Percentiles rank a stretch among this genome's conserved stretches.
phyloP scores from a whole-genome alignment of 345 rosid genomes.

The Aurinia saxatilis region DNA sequence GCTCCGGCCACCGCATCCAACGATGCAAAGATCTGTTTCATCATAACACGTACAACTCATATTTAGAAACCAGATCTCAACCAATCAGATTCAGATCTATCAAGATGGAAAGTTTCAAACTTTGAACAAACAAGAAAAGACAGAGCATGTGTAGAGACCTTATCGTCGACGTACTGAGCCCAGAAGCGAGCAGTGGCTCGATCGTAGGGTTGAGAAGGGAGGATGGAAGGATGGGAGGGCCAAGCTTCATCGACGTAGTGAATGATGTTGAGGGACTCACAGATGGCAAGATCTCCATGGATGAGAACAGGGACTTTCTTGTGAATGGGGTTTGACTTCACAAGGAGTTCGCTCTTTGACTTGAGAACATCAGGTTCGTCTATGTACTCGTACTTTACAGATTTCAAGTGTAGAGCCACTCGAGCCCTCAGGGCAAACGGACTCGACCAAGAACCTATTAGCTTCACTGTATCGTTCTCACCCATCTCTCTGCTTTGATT shows the following conservation, averaged over 20 bases:
- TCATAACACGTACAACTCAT: too few species aligned
- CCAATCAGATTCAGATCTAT: too few species aligned
- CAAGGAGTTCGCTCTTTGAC: constrained; percentile 54
- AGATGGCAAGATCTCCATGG: constrained; percentile 48
- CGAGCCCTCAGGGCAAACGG: constrained; percentile 58
- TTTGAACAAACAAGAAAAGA: too few species aligned
- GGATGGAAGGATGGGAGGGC: constrained; percentile 49
- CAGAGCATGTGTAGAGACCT: too few species aligned
- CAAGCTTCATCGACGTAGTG: constrained; percentile 64
- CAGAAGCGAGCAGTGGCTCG: constrained; percentile 70
- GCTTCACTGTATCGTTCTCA: constrained; percentile 32
- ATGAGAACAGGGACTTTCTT: constrained; percentile 77
- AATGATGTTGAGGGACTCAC: constrained; percentile 65
- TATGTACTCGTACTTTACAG: constrained; percentile 46
- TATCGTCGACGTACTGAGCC: constrained; percentile 56
- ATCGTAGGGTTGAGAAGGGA: constrained; percentile 53
- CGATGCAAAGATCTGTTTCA: constrained; percentile 36
- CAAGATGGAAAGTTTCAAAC: too few species aligned
- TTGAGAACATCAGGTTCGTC: constrained; percentile 41
- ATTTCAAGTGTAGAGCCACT: constrained; percentile 65
- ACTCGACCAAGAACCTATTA: constrained; percentile 63
- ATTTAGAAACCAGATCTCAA: too few species aligned
- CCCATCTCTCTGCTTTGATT: background rate
- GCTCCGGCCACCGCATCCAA: constrained; percentile 26
- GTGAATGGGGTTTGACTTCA: constrained; percentile 66